Evolutionary conservation across 2,329 filamentous ascomycete species (phyloP).

Genomic region (Colletotrichum kahawae): DNA sequence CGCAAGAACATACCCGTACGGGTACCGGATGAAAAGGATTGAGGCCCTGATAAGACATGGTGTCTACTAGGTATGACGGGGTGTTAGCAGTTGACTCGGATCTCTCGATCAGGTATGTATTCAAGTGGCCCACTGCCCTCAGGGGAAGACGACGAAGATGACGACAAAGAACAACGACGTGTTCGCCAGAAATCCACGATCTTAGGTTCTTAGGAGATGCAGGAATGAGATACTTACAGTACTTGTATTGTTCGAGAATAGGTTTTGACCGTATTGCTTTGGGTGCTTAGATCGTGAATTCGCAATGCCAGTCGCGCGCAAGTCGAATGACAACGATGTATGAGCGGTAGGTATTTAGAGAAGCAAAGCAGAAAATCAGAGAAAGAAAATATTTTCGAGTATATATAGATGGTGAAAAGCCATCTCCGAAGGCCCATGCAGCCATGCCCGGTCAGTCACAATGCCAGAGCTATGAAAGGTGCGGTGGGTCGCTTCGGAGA

Average conservation of each 20-base stretch:
- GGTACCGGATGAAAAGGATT: neutral
- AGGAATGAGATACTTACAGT: neutral
- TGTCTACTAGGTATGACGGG: neutral
- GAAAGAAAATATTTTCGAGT: rapidly evolving
- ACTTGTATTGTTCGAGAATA: rapidly evolving
- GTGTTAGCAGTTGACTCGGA: neutral
- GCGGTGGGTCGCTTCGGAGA: neutral
- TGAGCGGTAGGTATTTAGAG: neutral
- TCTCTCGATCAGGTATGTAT: neutral
- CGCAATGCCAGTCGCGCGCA: rapidly evolving
- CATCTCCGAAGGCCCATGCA: neutral
- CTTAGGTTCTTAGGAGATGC: neutral
- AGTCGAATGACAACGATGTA: neutral
- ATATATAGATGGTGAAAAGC: neutral
- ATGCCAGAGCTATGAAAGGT: neutral
- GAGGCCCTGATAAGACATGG: neutral
- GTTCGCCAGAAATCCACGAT: neutral
- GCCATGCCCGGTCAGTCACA: neutral
- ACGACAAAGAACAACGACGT: neutral
- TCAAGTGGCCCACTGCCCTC: neutral
- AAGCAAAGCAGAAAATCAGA: neutral
- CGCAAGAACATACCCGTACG: neutral
- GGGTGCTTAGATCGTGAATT: rapidly evolving
- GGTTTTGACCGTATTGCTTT: neutral
- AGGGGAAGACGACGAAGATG: neutral